Evolutionary conservation across 2,329 filamentous ascomycete species (phyloP).

Genomic region (Fusarium phyllophilum): DNA sequence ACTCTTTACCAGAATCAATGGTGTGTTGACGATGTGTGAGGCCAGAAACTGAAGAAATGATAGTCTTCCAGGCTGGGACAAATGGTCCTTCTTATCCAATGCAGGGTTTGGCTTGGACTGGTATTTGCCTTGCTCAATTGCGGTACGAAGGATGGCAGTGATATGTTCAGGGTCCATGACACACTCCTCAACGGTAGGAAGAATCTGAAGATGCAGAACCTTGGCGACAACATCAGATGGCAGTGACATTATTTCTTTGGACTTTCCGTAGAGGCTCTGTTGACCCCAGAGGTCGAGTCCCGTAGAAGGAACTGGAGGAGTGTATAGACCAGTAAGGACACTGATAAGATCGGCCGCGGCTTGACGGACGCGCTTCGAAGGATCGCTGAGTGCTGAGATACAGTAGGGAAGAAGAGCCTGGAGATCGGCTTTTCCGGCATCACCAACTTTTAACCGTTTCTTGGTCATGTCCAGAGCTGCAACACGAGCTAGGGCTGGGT

Average conservation of each 20-base stretch:
- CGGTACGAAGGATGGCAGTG: slow-evolving; percentile 64
- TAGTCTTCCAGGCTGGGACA: slow-evolving; percentile 70
- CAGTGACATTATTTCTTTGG: slow-evolving; percentile 66
- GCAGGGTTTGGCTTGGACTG: slow-evolving; percentile 46
- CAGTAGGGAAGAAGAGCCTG: slow-evolving; percentile 87
- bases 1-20: slow-evolving; percentile 75
- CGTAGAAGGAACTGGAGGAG: slow-evolving; percentile 48
- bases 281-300: slow-evolving; percentile 67
- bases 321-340: slow-evolving; percentile 63
- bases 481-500: slow-evolving; percentile 74
- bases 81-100: slow-evolving; percentile 63
- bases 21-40: slow-evolving; percentile 75
- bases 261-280: slow-evolving; percentile 72
- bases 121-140: slow-evolving; percentile 55
- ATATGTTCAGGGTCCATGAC: slow-evolving; percentile 81
- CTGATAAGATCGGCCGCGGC: slow-evolving; percentile 76
- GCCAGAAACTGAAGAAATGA: slow-evolving; percentile 77
- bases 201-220: slow-evolving; percentile 72
- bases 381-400: slow-evolving; percentile 78
- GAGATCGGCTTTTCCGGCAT: slow-evolving; percentile 68
- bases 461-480: slow-evolving; percentile 75
- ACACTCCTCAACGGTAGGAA: slow-evolving; percentile 85
- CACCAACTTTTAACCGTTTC: slow-evolving; percentile 62
- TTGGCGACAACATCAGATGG: slow-evolving; percentile 65
- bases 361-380: slow-evolving; percentile 78